Evolutionary conservation across 2,329 filamentous ascomycete genomes (phyloP).

Genomic region (Cadophora sp.): DNA sequence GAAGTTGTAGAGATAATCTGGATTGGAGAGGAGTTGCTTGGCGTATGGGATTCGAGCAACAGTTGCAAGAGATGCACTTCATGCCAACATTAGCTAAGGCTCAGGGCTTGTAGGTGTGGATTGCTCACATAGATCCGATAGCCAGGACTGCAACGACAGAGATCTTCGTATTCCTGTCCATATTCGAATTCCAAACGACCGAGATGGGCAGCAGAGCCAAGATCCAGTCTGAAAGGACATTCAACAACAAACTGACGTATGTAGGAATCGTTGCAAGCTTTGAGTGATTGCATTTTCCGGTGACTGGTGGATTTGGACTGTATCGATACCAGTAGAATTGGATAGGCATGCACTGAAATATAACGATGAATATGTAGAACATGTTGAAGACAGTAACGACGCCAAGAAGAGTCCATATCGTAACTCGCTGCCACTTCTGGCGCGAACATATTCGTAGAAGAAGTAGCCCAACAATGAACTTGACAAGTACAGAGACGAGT

Average conservation of each 20-base stretch:
- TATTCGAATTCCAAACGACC: slow-evolving; percentile 49
- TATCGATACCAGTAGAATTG: slow-evolving; percentile 47
- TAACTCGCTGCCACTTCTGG: slow-evolving; percentile 42
- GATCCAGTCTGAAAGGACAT: slow-evolving; percentile 48
- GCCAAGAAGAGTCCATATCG: slow-evolving; percentile 44
- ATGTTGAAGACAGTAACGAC: slow-evolving; percentile 45
- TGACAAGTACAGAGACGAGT: slow-evolving; percentile 46
- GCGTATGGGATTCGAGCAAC: slow-evolving; percentile 50
- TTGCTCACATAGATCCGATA: slow-evolving; percentile 47
- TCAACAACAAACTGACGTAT: slow-evolving; percentile 48
- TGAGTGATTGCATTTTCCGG: slow-evolving; percentile 43
- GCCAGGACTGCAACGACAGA: slow-evolving; percentile 39
- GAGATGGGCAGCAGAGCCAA: slow-evolving; percentile 48
- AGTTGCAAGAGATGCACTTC: slow-evolving; percentile 48
- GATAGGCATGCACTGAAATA: slow-evolving; percentile 47
- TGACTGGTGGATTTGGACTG: slow-evolving; percentile 21
- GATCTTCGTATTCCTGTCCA: slow-evolving; percentile 47
- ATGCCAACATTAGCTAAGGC: neutral
- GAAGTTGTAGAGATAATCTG: slow-evolving; percentile 48
- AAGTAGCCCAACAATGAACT: slow-evolving; percentile 47
- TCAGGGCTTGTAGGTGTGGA: neutral
- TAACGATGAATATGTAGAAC: slow-evolving; percentile 46
- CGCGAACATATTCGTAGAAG: slow-evolving; percentile 41
- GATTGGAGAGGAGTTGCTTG: slow-evolving; percentile 43
- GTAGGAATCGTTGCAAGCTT: slow-evolving; percentile 43